phyloP scores from a whole-genome alignment of 345 rosid genomes.

The Chamaenerion angustifolium region DNA sequence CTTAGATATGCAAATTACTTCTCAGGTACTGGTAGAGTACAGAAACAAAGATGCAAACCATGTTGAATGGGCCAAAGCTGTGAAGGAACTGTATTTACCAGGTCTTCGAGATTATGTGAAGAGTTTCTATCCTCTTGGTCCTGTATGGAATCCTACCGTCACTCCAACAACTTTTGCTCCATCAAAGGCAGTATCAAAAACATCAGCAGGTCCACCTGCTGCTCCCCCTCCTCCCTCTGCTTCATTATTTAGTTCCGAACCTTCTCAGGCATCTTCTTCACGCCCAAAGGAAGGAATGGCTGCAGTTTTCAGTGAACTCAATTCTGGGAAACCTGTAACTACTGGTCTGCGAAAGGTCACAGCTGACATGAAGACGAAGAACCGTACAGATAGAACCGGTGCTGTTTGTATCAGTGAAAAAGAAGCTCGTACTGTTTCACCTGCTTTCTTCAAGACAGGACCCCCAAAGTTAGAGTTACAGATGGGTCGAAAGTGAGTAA shows the following conservation, averaged over 20 bases:
- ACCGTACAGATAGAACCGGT: slow-evolving; percentile 55
- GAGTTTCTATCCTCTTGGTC: slow-evolving; percentile 77
- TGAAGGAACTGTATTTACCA: slow-evolving; percentile 82
- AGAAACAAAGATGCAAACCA: slow-evolving; percentile 73
- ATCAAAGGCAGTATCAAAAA: slow-evolving; percentile 36
- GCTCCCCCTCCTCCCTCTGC: slow-evolving; percentile 85
- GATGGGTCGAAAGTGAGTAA: slow-evolving; percentile 91
- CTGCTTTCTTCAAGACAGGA: slow-evolving; percentile 54
- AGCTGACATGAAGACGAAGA: slow-evolving; percentile 88
- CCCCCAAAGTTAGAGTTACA: slow-evolving; percentile 95
- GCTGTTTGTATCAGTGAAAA: slow-evolving; percentile 47
- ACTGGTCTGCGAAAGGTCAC: slow-evolving; percentile 80
- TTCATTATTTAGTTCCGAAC: slow-evolving; percentile 50
- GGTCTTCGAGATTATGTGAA: slow-evolving; percentile 88
- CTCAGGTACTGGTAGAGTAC: slow-evolving; percentile 77
- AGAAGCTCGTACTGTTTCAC: slow-evolving; percentile 28
- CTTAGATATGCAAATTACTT: slow-evolving; percentile 9
- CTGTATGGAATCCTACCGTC: slow-evolving; percentile 69
- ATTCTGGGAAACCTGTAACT: slow-evolving; percentile 53
- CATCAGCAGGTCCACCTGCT: slow-evolving; percentile 60
- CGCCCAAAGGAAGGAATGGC: slow-evolving; percentile 75
- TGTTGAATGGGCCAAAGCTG: slow-evolving; percentile 91
- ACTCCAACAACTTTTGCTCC: slow-evolving; percentile 37
- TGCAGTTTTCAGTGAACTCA: slow-evolving; percentile 86
- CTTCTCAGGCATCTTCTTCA: slow-evolving; percentile 67